A percentile compares a stretch with the other conserved stretches of the same genome.
phyloP scores from a whole-genome alignment of 129 eudicot genomes.

The Escallonia rubra region DNA sequence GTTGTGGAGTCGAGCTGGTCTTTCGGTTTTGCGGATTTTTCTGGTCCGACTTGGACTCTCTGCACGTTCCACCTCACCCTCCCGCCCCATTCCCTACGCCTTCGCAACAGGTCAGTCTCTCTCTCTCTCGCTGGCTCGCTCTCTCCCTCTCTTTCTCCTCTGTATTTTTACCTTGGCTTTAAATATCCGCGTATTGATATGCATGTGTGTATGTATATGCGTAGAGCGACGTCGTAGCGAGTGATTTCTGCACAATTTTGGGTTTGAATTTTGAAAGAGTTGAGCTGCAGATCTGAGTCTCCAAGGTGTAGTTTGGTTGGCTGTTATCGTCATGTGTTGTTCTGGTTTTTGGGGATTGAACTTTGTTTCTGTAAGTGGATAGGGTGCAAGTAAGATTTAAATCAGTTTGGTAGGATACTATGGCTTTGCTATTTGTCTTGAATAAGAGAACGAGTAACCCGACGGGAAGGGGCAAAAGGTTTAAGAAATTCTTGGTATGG shows the following conservation, averaged over 20 bases:
- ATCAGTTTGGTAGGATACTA: neutral
- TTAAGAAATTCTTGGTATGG: neutral
- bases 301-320: neutral
- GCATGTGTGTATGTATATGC: neutral
- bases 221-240: neutral
- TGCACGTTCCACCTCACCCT: slow-evolving; percentile 19
- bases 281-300: neutral
- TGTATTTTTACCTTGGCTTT: neutral
- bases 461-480: neutral
- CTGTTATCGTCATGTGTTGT: neutral
- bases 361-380: neutral
- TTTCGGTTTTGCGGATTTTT: neutral
- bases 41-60: slow-evolving; percentile 22
- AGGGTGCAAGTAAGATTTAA: neutral
- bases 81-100: slow-evolving; percentile 14
- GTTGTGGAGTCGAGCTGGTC: neutral
- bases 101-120: slow-evolving; percentile 26
- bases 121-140: neutral
- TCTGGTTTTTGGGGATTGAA: neutral
- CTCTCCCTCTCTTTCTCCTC: neutral
- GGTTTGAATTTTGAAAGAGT: neutral
- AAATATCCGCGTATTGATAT: neutral
- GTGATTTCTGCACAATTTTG: neutral
- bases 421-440: neutral
- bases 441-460: neutral